Percentiles rank a stretch among this genome's conserved stretches.
phyloP scores from a whole-genome alignment of 805 yeast species.

The Kodamaea lidongshanica region DNA sequence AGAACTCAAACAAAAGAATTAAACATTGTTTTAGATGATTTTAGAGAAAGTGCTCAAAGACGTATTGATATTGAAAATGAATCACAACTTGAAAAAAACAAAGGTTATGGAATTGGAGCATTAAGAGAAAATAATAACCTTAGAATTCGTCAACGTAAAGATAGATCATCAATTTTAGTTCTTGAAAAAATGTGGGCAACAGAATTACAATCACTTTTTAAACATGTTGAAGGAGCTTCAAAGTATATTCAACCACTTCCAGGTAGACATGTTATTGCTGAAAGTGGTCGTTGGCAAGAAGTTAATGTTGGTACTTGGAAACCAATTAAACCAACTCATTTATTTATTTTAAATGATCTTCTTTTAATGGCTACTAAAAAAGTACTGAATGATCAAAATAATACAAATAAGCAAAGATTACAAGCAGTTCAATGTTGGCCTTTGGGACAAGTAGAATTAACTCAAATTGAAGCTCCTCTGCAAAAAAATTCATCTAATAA shows the following conservation, averaged over 20 bases:
- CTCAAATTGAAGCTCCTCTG: slow-evolving; percentile 30
- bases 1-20: slow-evolving; percentile 57
- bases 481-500: slow-evolving; percentile 7
- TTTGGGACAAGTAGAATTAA: slow-evolving; percentile 50
- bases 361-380: slow-evolving; percentile 67
- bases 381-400: slow-evolving; percentile 20
- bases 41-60: slow-evolving; percentile 56
- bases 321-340: slow-evolving; percentile 66
- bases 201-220: slow-evolving; percentile 62
- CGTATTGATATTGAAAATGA: slow-evolving; percentile 44
- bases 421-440: slow-evolving; percentile 80
- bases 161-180: slow-evolving; percentile 64
- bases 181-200: slow-evolving; percentile 78
- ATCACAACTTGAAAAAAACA: slow-evolving; percentile 8
- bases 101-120: slow-evolving; percentile 10
- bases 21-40: slow-evolving; percentile 50
- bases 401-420: slow-evolving; percentile 31
- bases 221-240: slow-evolving; percentile 88
- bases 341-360: slow-evolving; percentile 73
- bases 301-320: slow-evolving; percentile 81
- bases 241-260: slow-evolving; percentile 67
- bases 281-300: slow-evolving; percentile 82
- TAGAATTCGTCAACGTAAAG: slow-evolving; percentile 25
- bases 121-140: slow-evolving; percentile 7
- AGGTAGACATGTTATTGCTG: slow-evolving; percentile 74